phyloP scores from a whole-genome alignment of 306 rosid genomes.

The Vigna hirtella region DNA sequence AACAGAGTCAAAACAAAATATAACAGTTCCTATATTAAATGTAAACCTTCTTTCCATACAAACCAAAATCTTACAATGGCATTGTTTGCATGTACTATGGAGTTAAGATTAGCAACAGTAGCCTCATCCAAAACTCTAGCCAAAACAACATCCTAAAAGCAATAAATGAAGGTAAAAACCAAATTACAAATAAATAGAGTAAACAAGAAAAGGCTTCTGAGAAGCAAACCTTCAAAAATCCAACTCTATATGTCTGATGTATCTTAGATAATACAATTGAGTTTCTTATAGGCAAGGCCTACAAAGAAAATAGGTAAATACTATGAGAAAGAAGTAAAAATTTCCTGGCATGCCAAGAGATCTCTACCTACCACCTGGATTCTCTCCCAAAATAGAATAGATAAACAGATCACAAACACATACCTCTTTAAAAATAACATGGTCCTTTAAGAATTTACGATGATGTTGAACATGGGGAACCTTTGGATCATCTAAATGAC shows the following conservation, averaged over 20 bases:
- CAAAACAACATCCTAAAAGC: slow-evolving; percentile 86
- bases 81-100: slow-evolving; percentile 88
- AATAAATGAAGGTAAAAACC: slow-evolving; percentile 38
- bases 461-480: slow-evolving; percentile 67
- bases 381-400: slow-evolving; percentile 29
- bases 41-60: slow-evolving; percentile 1
- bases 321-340: not conserved
- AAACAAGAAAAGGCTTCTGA: slow-evolving; percentile 32
- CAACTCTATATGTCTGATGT: slow-evolving; percentile 96
- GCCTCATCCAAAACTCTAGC: slow-evolving; percentile 89
- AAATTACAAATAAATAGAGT: slow-evolving; percentile 22
- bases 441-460: slow-evolving; percentile 84
- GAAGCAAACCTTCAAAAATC: slow-evolving; percentile 81
- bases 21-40: slow-evolving; percentile 20
- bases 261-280: slow-evolving; percentile 78
- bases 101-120: slow-evolving; percentile 76
- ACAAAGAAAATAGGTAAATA: slow-evolving; percentile 41
- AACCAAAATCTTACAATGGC: slow-evolving; percentile 68
- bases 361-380: slow-evolving; percentile 29
- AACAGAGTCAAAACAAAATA: slow-evolving; percentile 45
- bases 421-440: slow-evolving; percentile 96
- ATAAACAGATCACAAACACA: slow-evolving; percentile 28
- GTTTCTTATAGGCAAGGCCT: slow-evolving; percentile 94
- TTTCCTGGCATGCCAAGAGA: slow-evolving; percentile 10
- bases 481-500: slow-evolving; percentile 84